Evolutionary conservation across 2,329 filamentous ascomycete genomes (phyloP).

Genomic region (Teratosphaeria nubilosa): DNA sequence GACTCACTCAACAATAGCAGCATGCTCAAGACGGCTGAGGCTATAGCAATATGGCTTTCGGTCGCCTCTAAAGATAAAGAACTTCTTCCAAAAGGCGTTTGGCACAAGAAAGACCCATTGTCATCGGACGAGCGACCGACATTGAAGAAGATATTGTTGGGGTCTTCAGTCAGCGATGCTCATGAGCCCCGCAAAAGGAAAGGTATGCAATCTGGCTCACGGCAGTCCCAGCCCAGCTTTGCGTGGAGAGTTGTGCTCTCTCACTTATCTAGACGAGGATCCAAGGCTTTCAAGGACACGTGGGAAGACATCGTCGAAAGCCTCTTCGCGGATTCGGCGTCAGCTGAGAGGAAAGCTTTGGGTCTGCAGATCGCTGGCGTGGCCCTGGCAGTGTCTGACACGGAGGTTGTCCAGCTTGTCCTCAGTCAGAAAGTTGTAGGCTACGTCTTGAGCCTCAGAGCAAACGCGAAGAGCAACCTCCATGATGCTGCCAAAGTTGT

Average conservation of each 20-base stretch:
- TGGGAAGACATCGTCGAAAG: slow-evolving; percentile 82
- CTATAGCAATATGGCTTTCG: slow-evolving; percentile 77
- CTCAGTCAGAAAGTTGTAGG: slow-evolving; percentile 78
- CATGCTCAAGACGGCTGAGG: slow-evolving; percentile 72
- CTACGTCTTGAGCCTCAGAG: slow-evolving; percentile 73
- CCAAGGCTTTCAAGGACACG: slow-evolving; percentile 57
- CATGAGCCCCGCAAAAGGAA: slow-evolving; percentile 44
- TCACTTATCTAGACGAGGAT: slow-evolving; percentile 47
- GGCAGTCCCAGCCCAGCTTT: slow-evolving; percentile 68
- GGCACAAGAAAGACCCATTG: slow-evolving; percentile 64
- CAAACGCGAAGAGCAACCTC: slow-evolving; percentile 66
- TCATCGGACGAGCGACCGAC: slow-evolving; percentile 55
- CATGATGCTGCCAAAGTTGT: slow-evolving; percentile 69
- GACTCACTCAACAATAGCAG: slow-evolving; percentile 34
- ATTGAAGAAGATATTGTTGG: slow-evolving; percentile 69
- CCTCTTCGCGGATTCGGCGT: slow-evolving; percentile 71
- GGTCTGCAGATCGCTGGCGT: slow-evolving; percentile 73
- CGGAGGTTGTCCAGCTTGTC: slow-evolving; percentile 45
- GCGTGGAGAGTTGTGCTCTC: slow-evolving; percentile 32
- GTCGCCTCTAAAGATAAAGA: slow-evolving; percentile 54
- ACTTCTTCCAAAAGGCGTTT: slow-evolving; percentile 57
- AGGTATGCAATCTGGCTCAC: slow-evolving; percentile 58
- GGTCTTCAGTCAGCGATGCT: slow-evolving; percentile 49
- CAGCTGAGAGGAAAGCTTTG: slow-evolving; percentile 81
- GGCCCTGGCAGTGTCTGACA: slow-evolving; percentile 56